phyloP scores from a whole-genome alignment of 2,329 filamentous ascomycete genomes.

The Claviceps paspali region DNA sequence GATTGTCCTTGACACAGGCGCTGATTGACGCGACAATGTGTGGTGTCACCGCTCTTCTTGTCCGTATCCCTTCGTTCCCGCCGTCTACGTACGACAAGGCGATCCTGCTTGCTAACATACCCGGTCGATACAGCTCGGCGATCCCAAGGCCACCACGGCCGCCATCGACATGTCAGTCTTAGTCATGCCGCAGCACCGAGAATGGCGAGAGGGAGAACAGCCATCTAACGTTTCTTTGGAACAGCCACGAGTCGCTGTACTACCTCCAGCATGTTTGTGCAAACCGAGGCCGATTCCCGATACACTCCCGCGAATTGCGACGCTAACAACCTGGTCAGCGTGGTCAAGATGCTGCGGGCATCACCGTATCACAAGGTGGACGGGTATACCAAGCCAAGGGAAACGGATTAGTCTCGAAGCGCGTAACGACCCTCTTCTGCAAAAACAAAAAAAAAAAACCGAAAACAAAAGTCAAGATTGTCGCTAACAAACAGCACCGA shows the following conservation, averaged over 20 bases:
- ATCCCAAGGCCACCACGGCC: slow-evolving; percentile 24
- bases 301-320: neutral
- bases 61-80: slow-evolving; percentile 1
- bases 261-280: slow-evolving; percentile 40
- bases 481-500: slow-evolving; percentile 17
- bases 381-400: slow-evolving; percentile 83
- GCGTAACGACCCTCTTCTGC: neutral
- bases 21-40: slow-evolving; percentile 1
- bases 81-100: too few relatives aligned
- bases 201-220: neutral
- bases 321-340: slow-evolving; percentile 3
- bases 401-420: neutral
- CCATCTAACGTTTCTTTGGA: neutral
- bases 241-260: slow-evolving; percentile 50
- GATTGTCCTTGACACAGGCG: neutral
- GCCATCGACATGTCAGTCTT: slow-evolving; percentile 37
- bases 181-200: too few relatives aligned
- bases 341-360: slow-evolving; percentile 79
- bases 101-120: neutral
- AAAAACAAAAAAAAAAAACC: neutral
- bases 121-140: slow-evolving; percentile 15
- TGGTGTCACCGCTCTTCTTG: slow-evolving; percentile 3
- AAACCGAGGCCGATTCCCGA: neutral
- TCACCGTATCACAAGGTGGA: slow-evolving; percentile 63
- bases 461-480: slow-evolving; percentile 43